Conservation (phyloP, 306 rosid genomes). For the Morella rubra region DNA sequence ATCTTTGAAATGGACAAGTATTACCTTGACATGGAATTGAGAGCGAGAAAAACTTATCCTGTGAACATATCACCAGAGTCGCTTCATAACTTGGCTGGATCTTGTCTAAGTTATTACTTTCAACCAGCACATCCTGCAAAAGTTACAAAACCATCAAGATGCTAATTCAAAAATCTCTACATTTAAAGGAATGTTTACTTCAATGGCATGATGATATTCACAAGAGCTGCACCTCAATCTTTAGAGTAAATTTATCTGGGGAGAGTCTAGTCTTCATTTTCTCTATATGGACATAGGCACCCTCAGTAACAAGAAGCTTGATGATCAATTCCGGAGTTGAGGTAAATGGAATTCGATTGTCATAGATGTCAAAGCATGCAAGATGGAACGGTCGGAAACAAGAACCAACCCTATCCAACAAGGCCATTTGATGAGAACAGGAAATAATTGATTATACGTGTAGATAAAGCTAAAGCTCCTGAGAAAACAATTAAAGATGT, state of each 20-base stretch:
- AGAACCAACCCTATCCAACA: slow-evolving; percentile 49
- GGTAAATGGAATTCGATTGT: slow-evolving; percentile 30
- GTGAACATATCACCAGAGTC: slow-evolving; percentile 31
- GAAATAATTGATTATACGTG: neutral
- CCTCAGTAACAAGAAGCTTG: slow-evolving; percentile 20
- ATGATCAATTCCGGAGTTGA: slow-evolving; percentile 25
- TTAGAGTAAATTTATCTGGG: slow-evolving; percentile 14
- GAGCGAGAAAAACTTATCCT: slow-evolving; percentile 15
- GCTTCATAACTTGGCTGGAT: slow-evolving; percentile 38
- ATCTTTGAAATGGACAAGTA: slow-evolving; percentile 4
- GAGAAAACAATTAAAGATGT: neutral
- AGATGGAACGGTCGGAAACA: slow-evolving; percentile 28
- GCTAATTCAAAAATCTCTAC: neutral
- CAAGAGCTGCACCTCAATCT: slow-evolving; percentile 32
- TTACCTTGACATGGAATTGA: slow-evolving; percentile 44
- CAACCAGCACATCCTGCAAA: slow-evolving; percentile 39
- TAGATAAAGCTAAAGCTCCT: neutral
- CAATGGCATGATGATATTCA: neutral
- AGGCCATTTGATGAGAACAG: slow-evolving; percentile 5
- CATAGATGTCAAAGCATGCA: slow-evolving; percentile 32
- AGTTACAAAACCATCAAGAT: neutral
- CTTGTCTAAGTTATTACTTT: slow-evolving; percentile 39
- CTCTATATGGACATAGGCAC: slow-evolving; percentile 19
- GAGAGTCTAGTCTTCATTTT: slow-evolving; percentile 17
- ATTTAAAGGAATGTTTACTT: neutral